Percentiles rank a stretch among this genome's conserved stretches.
phyloP scores from a whole-genome alignment of 1,284 basidiomycete species.

The Tilletia setariae region DNA sequence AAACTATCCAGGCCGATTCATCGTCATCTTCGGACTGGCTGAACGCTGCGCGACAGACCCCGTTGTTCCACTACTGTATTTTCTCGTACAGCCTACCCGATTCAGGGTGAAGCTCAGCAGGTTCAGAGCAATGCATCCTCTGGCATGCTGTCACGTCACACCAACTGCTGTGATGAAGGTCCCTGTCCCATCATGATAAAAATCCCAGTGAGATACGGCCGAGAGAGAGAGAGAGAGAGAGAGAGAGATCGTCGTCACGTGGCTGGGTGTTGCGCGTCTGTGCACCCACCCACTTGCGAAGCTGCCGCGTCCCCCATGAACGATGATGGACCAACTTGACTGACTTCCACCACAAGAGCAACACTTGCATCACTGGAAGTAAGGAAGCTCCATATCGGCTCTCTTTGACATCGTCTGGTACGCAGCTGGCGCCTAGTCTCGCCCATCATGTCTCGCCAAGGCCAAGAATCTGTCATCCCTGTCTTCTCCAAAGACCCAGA shows the following conservation, averaged over 20 bases:
- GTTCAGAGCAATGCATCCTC: neutral
- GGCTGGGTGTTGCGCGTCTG: too few relatives aligned
- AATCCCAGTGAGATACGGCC: neutral
- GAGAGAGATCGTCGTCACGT: neutral
- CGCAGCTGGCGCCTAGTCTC: neutral
- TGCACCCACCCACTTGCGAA: constrained; percentile 5
- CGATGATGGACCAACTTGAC: neutral
- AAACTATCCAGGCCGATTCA: constrained; percentile 11
- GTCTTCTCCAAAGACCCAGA: constrained; percentile 28
- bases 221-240: neutral
- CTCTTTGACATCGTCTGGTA: neutral
- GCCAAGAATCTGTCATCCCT: neutral
- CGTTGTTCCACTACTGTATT: neutral
- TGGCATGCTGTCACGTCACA: too few relatives aligned
- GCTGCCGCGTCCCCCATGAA: constrained; percentile 8
- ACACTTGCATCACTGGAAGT: neutral
- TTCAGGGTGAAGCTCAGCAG: neutral
- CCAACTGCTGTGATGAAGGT: too few relatives aligned
- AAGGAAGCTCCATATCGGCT: too few relatives aligned
- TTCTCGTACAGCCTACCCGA: too few relatives aligned
- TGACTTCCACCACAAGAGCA: neutral
- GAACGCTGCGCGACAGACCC: neutral
- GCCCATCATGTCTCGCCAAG: constrained; percentile 8
- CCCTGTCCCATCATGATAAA: too few relatives aligned
- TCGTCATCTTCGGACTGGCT: neutral